A percentile compares a stretch with the other conserved stretches of the same genome.
Evolutionary conservation across 2,329 filamentous ascomycete genomes (phyloP).

Genomic region (Aspergillus piperis): DNA sequence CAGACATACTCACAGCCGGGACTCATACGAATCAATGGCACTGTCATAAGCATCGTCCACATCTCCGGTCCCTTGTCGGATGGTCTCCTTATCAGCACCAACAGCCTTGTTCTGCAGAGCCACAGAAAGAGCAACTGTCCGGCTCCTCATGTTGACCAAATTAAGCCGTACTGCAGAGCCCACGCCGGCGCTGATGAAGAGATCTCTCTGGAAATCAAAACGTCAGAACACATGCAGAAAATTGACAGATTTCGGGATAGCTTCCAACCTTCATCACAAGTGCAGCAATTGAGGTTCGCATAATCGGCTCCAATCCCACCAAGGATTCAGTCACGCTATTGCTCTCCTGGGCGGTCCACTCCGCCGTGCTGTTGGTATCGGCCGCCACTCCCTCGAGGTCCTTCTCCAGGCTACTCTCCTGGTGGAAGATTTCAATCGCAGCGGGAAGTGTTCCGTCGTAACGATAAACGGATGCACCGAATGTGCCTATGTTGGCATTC

Average conservation of each 20-base stretch:
- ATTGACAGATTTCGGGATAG: neutral
- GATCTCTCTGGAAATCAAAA: neutral
- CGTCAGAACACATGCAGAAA: neutral
- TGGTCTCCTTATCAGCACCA: conserved; percentile 4
- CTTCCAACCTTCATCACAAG: conserved; percentile 3
- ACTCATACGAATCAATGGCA: conserved; percentile 7
- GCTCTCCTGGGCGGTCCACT: conserved; percentile 1
- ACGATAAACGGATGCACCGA: conserved; percentile 3
- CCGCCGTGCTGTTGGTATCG: conserved; percentile 2
- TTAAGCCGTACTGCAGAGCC: neutral
- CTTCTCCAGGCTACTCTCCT: neutral
- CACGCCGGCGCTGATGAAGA: conserved; percentile 5
- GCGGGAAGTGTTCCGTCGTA: conserved; percentile 3
- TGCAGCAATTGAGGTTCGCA: conserved; percentile 2
- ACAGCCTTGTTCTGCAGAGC: neutral
- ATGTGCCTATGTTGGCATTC: neutral
- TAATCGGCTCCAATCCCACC: conserved; percentile 2
- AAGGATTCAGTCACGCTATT: conserved; percentile 6
- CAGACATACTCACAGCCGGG: neutral
- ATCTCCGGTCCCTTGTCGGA: conserved; percentile 3
- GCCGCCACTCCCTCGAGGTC: neutral
- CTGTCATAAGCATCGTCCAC: conserved; percentile 13
- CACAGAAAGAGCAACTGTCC: conserved; percentile 2
- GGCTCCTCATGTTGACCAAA: neutral
- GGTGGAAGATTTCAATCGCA: conserved; percentile 4